A percentile compares a stretch with the other conserved stretches of the same genome.
These are phyloP conservation scores for Leonotis leonurus DNA, from an alignment of 257 asterid species.

Conservation along the genomic window DNA sequence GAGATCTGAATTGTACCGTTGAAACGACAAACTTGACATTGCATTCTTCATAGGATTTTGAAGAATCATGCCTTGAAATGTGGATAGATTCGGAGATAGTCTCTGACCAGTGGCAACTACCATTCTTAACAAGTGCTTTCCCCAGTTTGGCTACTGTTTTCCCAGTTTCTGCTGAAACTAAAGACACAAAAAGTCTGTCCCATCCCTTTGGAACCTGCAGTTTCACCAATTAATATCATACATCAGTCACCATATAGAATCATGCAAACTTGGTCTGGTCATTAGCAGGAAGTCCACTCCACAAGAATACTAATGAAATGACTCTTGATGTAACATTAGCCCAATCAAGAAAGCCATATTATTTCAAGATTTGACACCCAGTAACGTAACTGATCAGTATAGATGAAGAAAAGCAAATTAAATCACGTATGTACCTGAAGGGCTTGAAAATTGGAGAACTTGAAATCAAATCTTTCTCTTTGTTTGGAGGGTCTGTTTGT, in stretches of 20 bases:
- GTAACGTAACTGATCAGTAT: too few species aligned
- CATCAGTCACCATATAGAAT: neutral
- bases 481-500: conserved; percentile 28
- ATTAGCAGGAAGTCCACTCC: neutral
- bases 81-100: conserved; percentile 57
- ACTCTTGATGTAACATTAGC: too few species aligned
- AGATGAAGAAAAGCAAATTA: too few species aligned
- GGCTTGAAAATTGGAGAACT: conserved; percentile 81
- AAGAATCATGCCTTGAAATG: conserved; percentile 46
- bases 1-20: conserved; percentile 37
- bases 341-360: too few species aligned
- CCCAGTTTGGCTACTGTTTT: conserved; percentile 58
- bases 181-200: conserved; percentile 65
- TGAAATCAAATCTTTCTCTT: conserved; percentile 63
- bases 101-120: conserved; percentile 80
- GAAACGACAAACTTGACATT: conserved; percentile 63
- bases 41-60: conserved; percentile 51
- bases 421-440: conserved; percentile 94
- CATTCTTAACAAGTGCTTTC: conserved; percentile 58
- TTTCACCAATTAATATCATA: neutral
- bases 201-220: conserved; percentile 97
- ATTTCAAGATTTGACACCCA: too few species aligned
- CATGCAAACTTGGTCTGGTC: neutral
- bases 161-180: conserved; percentile 63
- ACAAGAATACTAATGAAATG: too few species aligned